Percentiles rank a stretch among this genome's conserved stretches.
Conservation (phyloP, 140 eudicot genomes). For the Anethum foeniculum region DNA sequence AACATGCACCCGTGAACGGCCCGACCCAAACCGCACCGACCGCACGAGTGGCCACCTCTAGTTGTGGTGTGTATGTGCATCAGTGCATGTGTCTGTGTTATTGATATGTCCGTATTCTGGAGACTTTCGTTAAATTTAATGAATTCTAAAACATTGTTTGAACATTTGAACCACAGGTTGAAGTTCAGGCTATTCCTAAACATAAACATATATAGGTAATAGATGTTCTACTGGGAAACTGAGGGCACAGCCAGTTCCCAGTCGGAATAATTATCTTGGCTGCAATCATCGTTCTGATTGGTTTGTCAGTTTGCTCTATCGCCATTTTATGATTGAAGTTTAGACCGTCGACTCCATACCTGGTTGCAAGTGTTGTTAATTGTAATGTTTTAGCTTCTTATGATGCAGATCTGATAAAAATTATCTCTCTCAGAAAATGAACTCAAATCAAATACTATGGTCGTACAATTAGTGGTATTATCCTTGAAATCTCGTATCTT, state of each 20-base stretch:
- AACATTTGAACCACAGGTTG: background rate
- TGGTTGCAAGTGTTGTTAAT: background rate
- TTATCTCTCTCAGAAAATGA: conserved; percentile 41
- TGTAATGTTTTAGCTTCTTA: background rate
- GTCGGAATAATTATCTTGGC: background rate
- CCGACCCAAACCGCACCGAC: no score
- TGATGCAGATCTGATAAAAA: background rate
- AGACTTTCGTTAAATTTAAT: no score
- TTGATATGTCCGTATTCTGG: background rate
- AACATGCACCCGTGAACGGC: no score
- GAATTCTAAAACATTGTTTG: background rate
- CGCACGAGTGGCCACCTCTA: no score
- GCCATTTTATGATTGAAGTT: background rate
- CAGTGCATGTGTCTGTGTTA: background rate
- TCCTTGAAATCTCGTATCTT: no score
- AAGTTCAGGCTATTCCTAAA: background rate
- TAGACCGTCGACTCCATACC: background rate
- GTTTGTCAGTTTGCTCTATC: conserved; percentile 26
- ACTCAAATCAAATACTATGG: conserved; percentile 54
- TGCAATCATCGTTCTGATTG: conserved; percentile 71
- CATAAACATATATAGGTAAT: background rate
- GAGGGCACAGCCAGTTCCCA: background rate
- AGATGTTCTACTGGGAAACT: background rate
- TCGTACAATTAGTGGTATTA: conserved; percentile 22
- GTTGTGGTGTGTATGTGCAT: background rate